Base-by-base conservation (phyloP, 225 moss, liverwort and hornwort genomes). In the Sphagnum contortum region DNA sequence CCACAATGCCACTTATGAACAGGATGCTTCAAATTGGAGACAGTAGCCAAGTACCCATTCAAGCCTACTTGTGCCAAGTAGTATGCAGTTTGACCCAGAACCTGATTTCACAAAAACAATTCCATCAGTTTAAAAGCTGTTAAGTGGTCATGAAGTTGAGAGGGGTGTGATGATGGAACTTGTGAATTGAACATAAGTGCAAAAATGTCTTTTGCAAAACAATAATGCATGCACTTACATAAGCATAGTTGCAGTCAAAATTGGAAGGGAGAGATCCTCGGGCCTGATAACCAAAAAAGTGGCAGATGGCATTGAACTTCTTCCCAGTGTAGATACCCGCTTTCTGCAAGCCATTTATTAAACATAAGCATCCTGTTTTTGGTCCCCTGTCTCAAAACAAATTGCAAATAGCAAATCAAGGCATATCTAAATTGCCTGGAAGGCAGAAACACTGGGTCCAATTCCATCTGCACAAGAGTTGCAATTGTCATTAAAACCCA, bases 201-300 rank as follows among this genome's bases (percentile, higher is more conserved):
- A 29, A 29, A 29, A 1, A 29, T n/a, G 29, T 29, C 29, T 29
- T 0, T 1, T 29, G 29, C 29, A 29, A 29, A 29, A 29, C 29
- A 29, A 29, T 29, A 29, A 29, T 29, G 29, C 29, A 29, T 52
- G 52, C 12, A 85, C 94, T 55, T 72, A 94, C 92, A 74, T 96
- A 83, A 44, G 96, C 90, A 80, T 91, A 98, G 49, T 90, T 86
- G 64, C 96, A 79, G 85, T 98, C 96, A 48, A 98, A 98, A 77
- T 93, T 98, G 50, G 96, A 98, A 13, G 96, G 96, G 65, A 98
- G 76, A 48, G 96, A 93, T 66, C 96, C 96, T 73, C 96, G 87
- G 50, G 96, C 96, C 83, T 98, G 96, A 72, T 98, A 98, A 5
- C 96, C 96, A 81, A 98, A 98, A 78, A 98, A 98, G 72, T 98